Conservation (phyloP, 805 yeast species). For the Schwanniomyces sp. region DNA sequence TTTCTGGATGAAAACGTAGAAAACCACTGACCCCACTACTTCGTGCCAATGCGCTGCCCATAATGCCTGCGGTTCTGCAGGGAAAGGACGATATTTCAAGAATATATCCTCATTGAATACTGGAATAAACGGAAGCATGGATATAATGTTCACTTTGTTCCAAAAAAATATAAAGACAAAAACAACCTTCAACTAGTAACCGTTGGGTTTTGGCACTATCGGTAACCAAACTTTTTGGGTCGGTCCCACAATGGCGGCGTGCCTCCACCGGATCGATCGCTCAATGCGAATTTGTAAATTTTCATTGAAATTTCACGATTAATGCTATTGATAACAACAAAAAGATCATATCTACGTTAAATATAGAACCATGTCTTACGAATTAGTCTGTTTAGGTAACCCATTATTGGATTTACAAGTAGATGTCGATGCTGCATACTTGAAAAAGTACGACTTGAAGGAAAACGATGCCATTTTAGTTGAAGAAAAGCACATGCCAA, state of each 20-base stretch:
- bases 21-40: conserved; percentile 53
- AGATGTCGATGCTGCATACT: conserved; percentile 63
- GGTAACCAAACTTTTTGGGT: background rate
- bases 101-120: conserved; percentile 42
- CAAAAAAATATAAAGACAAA: background rate
- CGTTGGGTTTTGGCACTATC: background rate
- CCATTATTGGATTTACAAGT: conserved; percentile 89
- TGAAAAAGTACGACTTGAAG: conserved; percentile 79
- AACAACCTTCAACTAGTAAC: background rate
- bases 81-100: conserved; percentile 45
- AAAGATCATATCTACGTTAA: background rate
- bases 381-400: conserved; percentile 85
- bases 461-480: conserved; percentile 91
- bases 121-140: conserved; percentile 15
- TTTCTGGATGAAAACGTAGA: conserved; percentile 58
- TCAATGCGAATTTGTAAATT: background rate
- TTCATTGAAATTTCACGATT: background rate
- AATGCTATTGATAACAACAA: background rate
- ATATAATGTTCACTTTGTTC: too few species aligned
- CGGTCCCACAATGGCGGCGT: background rate
- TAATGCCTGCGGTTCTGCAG: conserved; percentile 41
- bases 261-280: background rate
- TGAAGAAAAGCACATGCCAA: conserved; percentile 81
- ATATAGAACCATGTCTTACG: conserved; percentile 49
- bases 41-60: conserved; percentile 74